Base-by-base conservation (phyloP, 2,329 filamentous ascomycete genomes). In the Aspergillus amoenus region DNA sequence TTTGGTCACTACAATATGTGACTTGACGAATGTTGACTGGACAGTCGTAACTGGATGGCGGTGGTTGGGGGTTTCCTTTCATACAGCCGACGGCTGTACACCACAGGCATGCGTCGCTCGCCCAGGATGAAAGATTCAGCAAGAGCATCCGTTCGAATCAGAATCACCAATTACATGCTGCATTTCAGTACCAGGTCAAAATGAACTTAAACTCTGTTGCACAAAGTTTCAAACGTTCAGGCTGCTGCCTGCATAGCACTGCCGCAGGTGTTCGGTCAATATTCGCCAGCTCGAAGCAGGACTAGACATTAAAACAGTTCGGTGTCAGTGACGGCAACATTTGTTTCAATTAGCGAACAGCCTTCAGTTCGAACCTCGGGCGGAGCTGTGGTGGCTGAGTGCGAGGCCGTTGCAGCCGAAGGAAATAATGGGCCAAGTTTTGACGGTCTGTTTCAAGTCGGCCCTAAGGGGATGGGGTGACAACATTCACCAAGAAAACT, bases 281-380 rank as follows among this genome's bases (percentile, higher is more conserved):
- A 30, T 30, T 30, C 8, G 9, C 27, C 27, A 30, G 27, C 9
- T 30, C 9, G 3, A 30, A 30, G 9, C 27, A 30, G 27, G 27
- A 30, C 27, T 9, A 11, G 27, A 30, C 9, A 11, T 30, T 30
- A 30, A 30, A 9, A 30, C 9, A 30, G 27, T 30, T 21, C 15
- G n/a, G 42, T n/a, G 12, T 32, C 12, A 27, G 30, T 41, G 13
- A 15, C 15, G 7, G 30, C 45, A 30, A 30, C 27, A 30, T 11
- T 30, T 34, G 58, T 62, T 62, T 60, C 60, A 58, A 52, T 40
- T 39, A 9, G 41, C 52, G 8, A 46, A 9, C 27, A 34, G 44
- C 12, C 30, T 40, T 47, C 34, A 54, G 48, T 32, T 45, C 22
- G 34, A 56, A 54, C 50, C 43, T 46, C 44, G 45, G 46, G 47